A percentile compares a stretch with the other conserved stretches of the same genome.
phyloP scores from a whole-genome alignment of 108 stramenopile species.

The Phaeodactylum tricornutum region DNA sequence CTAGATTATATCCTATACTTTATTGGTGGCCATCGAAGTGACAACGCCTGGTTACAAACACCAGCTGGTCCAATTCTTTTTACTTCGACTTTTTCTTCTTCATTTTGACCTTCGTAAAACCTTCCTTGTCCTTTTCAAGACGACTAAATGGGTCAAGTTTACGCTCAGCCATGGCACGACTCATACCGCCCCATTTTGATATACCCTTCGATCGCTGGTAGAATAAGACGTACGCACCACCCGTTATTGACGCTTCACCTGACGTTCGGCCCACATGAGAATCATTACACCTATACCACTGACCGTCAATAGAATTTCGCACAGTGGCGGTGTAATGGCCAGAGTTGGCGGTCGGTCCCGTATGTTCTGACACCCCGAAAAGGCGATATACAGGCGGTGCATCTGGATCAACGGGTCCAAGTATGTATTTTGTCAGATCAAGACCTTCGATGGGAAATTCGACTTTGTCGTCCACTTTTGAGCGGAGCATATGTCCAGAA shows the following conservation, averaged over 20 bases:
- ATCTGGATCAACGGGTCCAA: slow-evolving; percentile 56
- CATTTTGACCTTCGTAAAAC: slow-evolving; percentile 30
- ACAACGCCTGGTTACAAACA: no score
- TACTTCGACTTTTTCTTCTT: slow-evolving; percentile 20
- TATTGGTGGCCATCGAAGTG: not conserved
- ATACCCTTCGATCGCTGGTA: slow-evolving; percentile 57
- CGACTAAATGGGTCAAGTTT: slow-evolving; percentile 28
- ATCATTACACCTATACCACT: slow-evolving; percentile 80
- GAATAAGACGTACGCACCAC: slow-evolving; percentile 73
- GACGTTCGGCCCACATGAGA: slow-evolving; percentile 61
- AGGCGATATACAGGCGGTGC: slow-evolving; percentile 78
- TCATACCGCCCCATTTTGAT: slow-evolving; percentile 72
- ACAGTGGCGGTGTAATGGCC: slow-evolving; percentile 86
- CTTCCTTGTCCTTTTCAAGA: slow-evolving; percentile 32
- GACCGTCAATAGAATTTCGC: slow-evolving; percentile 59
- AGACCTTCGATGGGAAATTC: slow-evolving; percentile 61
- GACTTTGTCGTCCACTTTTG: slow-evolving; percentile 66
- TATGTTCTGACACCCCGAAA: slow-evolving; percentile 76
- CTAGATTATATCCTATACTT: no score
- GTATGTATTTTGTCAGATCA: slow-evolving; percentile 51
- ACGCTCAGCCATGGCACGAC: slow-evolving; percentile 38
- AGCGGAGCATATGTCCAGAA: slow-evolving; percentile 46
- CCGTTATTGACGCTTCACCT: slow-evolving; percentile 65
- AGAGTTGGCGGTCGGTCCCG: slow-evolving; percentile 64
- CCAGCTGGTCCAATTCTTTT: no score